A percentile compares a stretch with the other conserved stretches of the same genome.
Conservation (phyloP, 495 filamentous ascomycete genomes). For the Chlorociboria aeruginascens region DNA sequence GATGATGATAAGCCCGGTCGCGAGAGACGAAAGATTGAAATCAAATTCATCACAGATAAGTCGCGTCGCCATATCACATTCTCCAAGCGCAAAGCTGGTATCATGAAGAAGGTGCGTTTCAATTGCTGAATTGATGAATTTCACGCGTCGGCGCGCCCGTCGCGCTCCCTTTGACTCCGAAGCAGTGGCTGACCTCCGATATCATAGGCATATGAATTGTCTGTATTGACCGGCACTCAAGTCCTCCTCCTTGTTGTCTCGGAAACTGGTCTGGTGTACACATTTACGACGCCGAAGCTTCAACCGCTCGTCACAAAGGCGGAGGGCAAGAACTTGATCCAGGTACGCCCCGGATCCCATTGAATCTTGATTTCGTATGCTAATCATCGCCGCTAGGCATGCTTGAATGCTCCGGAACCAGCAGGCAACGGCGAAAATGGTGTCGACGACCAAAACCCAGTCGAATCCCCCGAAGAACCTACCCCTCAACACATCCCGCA, state of each 20-base stretch:
- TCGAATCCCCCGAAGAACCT: conserved; percentile 54
- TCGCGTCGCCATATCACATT: conserved; percentile 99
- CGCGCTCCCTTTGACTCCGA: conserved; percentile 6
- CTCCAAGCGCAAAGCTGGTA: conserved; percentile 99
- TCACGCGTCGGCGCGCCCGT: conserved; percentile 15
- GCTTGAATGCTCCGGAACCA: conserved; percentile 94
- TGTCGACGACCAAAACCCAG: conserved; percentile 56
- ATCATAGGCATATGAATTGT: conserved; percentile 86
- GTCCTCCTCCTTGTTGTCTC: conserved; percentile 95
- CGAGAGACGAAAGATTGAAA: conserved; percentile 99
- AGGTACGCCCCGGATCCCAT: conserved; percentile 46
- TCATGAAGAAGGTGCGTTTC: conserved; percentile 97
- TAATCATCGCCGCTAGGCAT: conserved; percentile 49
- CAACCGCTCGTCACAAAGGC: conserved; percentile 98
- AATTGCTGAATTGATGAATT: background rate
- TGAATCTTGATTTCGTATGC: conserved; percentile 1
- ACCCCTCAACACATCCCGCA: conserved; percentile 46
- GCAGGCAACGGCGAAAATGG: conserved; percentile 78
- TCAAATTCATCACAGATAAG: conserved; percentile 99
- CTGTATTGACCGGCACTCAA: conserved; percentile 95
- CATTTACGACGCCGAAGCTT: conserved; percentile 97
- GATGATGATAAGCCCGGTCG: conserved; percentile 97
- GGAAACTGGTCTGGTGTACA: conserved; percentile 97
- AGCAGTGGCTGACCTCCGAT: conserved; percentile 21
- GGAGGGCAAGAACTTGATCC: conserved; percentile 98